Base-by-base conservation (phyloP, 805 yeast species). In the Novakomyces olei region DNA sequence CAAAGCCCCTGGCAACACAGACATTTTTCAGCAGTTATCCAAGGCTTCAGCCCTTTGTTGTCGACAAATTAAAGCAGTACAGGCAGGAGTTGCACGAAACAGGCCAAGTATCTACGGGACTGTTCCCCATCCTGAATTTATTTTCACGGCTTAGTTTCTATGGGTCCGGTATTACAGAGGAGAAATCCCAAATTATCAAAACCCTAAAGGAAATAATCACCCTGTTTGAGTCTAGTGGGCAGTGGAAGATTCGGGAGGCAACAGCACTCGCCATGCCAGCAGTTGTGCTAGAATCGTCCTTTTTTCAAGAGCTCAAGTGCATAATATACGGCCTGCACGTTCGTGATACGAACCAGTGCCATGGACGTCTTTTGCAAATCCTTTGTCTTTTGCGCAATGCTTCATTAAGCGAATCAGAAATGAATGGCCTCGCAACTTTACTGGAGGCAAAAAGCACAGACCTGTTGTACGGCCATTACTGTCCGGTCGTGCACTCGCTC, bases 161-260 rank as follows among this genome's bases (percentile, higher is more conserved):
- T n/a, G n/a, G n/a, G n/a, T n/a, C n/a, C n/a, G n/a, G n/a, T n/a
- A n/a, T n/a, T n/a, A n/a, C n/a, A n/a, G n/a, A n/a, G n/a, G n/a
- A n/a, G n/a, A n/a, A n/a, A n/a, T n/a, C n/a, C n/a, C n/a, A n/a
- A n/a, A n/a, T n/a, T n/a, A n/a, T n/a, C n/a, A n/a, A n/a, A n/a
- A n/a, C n/a, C n/a, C n/a, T n/a, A n/a, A 51, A 57, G 30, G 60
- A 61, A 0, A 48, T 63, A 15, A 52, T 78, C 10, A 41, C 55
- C 18, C 33, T 43, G 14, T 61, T 72, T 39, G 51, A 83, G 20
- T 54, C 55, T 1, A 65, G 68, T 37, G 51, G 50, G 28, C 55
- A 61, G 35, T 85, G 93, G 93, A 80, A 80, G 43, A 62, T 88
- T 5, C 63, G 98, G 39, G 94, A 83, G 45, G 65, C 78, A 67